These are phyloP conservation scores for Eucalyptus caleyi DNA, from an alignment of 345 rosid species.

Conservation along the genomic window DNA sequence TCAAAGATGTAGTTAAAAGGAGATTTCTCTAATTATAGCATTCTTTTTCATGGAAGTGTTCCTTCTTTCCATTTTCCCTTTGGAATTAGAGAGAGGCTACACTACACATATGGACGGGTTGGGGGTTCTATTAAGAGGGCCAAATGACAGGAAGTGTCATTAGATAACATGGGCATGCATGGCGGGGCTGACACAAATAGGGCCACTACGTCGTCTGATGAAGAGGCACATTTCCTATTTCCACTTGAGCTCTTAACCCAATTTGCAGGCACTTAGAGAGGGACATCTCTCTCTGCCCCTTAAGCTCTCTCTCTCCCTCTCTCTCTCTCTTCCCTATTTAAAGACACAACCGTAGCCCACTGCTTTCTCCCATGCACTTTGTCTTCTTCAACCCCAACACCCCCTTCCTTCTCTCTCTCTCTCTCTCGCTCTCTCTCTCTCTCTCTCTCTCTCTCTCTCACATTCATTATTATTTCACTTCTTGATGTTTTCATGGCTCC, in stretches of 20 bases:
- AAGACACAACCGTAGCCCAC: slow-evolving; percentile 25
- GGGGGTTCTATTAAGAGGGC: not conserved
- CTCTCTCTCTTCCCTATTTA: slow-evolving; percentile 11
- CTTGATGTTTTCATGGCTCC: not conserved
- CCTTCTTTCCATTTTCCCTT: not conserved
- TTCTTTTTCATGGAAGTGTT: not conserved
- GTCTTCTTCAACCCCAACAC: slow-evolving; percentile 17
- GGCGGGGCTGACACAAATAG: slow-evolving; percentile 2
- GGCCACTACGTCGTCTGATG: not conserved
- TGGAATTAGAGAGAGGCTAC: not conserved
- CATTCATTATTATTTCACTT: not conserved
- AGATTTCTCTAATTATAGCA: not conserved
- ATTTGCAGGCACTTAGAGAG: not conserved
- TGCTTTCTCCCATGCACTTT: slow-evolving; percentile 50
- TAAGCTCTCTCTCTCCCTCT: not conserved
- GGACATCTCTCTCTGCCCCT: not conserved
- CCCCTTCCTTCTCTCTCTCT: not conserved
- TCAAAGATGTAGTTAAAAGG: not conserved
- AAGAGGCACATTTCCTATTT: not conserved
- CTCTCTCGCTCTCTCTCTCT: not conserved
- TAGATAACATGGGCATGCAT: not conserved
- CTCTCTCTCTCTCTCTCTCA: not conserved
- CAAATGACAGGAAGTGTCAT: not conserved
- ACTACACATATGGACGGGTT: not conserved
- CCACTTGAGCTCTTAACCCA: not conserved